A percentile compares a stretch with the other conserved stretches of the same genome.
Conservation (phyloP, 768 basidiomycete species). For the Dendrothele bispora region DNA sequence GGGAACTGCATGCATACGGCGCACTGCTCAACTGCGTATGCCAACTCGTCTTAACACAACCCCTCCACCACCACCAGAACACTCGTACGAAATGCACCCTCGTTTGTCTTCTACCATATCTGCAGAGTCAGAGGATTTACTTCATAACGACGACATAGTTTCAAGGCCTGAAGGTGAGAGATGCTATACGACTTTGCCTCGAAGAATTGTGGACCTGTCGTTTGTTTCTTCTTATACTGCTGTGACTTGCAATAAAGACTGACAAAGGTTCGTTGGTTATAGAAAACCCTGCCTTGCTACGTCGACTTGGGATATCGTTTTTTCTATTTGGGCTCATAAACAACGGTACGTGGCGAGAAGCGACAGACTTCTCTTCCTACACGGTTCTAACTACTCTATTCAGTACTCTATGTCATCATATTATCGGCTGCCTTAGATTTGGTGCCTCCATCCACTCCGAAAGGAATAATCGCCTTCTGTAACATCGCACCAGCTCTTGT, state of each 20-base stretch:
- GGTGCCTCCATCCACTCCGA: slow-evolving; percentile 88
- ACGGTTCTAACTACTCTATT: slow-evolving; percentile 1
- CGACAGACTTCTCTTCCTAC: not conserved
- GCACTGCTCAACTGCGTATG: not conserved
- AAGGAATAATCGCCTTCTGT: slow-evolving; percentile 93
- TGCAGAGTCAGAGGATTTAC: slow-evolving; percentile 2
- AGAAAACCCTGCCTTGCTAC: slow-evolving; percentile 30
- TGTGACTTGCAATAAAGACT: not conserved
- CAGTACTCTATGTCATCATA: slow-evolving; percentile 95
- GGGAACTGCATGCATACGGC: no score
- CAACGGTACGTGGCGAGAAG: slow-evolving; percentile 56
- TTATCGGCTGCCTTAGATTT: slow-evolving; percentile 94
- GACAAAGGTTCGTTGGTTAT: no score
- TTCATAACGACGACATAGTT: slow-evolving; percentile 2
- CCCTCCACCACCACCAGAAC: not conserved
- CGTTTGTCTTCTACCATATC: not conserved
- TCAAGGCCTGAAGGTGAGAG: not conserved
- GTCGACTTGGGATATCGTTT: slow-evolving; percentile 63
- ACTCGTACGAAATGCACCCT: slow-evolving; percentile 1
- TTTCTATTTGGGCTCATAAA: slow-evolving; percentile 92
- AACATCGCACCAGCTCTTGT: slow-evolving; percentile 88
- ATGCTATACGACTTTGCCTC: not conserved
- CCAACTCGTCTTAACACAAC: not conserved
- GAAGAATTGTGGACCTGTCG: not conserved
- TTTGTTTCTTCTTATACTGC: not conserved